These are phyloP conservation scores for Penicillium decumbens DNA, from an alignment of 2,329 filamentous ascomycete genomes.

Conservation along the genomic window DNA sequence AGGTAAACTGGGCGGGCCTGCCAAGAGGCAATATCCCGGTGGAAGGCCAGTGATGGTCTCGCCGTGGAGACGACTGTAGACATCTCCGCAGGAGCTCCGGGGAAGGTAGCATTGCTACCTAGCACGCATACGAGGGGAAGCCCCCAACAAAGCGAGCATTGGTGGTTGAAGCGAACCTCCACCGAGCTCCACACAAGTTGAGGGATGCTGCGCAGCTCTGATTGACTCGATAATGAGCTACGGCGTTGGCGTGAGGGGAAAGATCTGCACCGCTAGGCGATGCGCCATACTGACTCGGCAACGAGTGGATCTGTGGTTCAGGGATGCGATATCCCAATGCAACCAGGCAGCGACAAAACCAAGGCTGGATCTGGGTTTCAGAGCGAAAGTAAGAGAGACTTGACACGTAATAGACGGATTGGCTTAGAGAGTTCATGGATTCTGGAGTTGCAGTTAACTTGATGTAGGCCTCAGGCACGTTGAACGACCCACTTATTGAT, in stretches of 20 bases:
- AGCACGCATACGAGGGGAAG: conserved; percentile 3
- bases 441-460: background rate
- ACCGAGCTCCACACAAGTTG: background rate
- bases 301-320: background rate
- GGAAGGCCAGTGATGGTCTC: conserved; percentile 3
- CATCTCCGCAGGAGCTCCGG: conserved; percentile 19
- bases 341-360: background rate
- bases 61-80: conserved; percentile 2
- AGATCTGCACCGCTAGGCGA: conserved; percentile 11
- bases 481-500: background rate
- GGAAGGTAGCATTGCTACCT: conserved; percentile 12
- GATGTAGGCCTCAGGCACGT: background rate
- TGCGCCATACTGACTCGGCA: background rate
- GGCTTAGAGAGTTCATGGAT: background rate
- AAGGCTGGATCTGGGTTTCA: background rate
- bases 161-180: conserved; percentile 4
- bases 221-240: conserved; percentile 4
- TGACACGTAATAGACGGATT: background rate
- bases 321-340: background rate
- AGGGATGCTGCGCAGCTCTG: background rate
- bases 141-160: background rate
- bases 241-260: conserved; percentile 9
- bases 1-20: conserved; percentile 3
- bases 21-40: conserved; percentile 1
- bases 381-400: background rate